A percentile compares a stretch with the other conserved stretches of the same genome.
Evolutionary conservation across 2,329 filamentous ascomycete species (phyloP).

Genomic region (Epichloe brachyelytri): DNA sequence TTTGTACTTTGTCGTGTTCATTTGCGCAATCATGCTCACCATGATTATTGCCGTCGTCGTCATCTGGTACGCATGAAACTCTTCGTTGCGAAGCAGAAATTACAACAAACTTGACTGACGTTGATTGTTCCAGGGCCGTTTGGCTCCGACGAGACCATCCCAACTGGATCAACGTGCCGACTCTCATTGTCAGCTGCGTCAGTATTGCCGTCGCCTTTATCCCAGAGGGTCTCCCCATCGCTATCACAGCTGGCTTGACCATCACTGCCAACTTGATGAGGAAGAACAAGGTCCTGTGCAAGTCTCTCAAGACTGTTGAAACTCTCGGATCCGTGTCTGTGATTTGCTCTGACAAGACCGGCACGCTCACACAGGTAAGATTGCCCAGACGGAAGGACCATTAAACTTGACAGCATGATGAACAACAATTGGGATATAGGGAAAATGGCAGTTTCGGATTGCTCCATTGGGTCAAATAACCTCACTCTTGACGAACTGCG

Average conservation of each 20-base stretch:
- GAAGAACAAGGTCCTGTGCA: slow-evolving; percentile 66
- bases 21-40: slow-evolving; percentile 51
- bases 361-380: slow-evolving; percentile 46
- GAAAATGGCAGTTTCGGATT: slow-evolving; percentile 61
- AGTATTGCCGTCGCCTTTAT: slow-evolving; percentile 64
- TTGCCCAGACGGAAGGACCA: neutral
- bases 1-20: slow-evolving; percentile 57
- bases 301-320: slow-evolving; percentile 67
- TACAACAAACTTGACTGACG: neutral
- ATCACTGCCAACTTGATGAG: slow-evolving; percentile 68
- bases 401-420: too few relatives aligned
- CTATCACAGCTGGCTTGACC: slow-evolving; percentile 56
- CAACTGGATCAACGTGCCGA: slow-evolving; percentile 58
- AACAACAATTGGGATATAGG: slow-evolving; percentile 24
- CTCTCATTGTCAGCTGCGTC: slow-evolving; percentile 61
- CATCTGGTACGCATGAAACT: slow-evolving; percentile 41
- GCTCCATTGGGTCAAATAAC: slow-evolving; percentile 39
- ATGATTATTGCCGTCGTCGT: slow-evolving; percentile 53
- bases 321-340: slow-evolving; percentile 61
- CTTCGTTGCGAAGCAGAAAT: neutral
- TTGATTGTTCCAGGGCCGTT: slow-evolving; percentile 35
- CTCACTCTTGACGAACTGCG: slow-evolving; percentile 39
- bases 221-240: slow-evolving; percentile 60
- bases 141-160: slow-evolving; percentile 58
- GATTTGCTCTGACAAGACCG: slow-evolving; percentile 68